Percentiles rank a stretch among this genome's conserved stretches.
Evolutionary conservation across 768 basidiomycete species (phyloP).

Genomic region (Ramaria sp.): DNA sequence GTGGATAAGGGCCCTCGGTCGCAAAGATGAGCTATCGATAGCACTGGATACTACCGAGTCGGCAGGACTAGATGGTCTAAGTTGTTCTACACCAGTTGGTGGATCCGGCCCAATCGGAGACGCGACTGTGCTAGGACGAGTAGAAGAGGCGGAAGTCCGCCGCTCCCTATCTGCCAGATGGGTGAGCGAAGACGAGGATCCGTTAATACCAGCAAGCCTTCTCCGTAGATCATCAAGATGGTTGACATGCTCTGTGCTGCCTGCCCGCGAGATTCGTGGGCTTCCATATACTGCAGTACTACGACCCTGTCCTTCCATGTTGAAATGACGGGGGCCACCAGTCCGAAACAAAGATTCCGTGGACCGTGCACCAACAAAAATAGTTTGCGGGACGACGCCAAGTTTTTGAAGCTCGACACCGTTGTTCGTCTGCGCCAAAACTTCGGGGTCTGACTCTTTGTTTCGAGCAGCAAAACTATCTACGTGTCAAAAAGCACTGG

Average conservation of each 20-base stretch:
- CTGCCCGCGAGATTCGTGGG: constrained; percentile 34
- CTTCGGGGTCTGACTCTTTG: constrained; percentile 51
- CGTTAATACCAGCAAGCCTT: constrained; percentile 64
- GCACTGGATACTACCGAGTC: constrained; percentile 66
- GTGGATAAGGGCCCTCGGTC: constrained; percentile 51
- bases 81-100: constrained; percentile 29
- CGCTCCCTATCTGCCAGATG: constrained; percentile 35
- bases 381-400: constrained; percentile 81
- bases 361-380: constrained; percentile 51
- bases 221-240: constrained; percentile 74
- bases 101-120: constrained; percentile 17
- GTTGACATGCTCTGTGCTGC: constrained; percentile 43
- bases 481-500: constrained; percentile 1
- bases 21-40: constrained; percentile 51
- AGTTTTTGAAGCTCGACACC: constrained; percentile 79
- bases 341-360: constrained; percentile 5
- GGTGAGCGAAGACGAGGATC: constrained; percentile 54
- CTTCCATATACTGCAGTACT: constrained; percentile 34
- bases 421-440: constrained; percentile 47
- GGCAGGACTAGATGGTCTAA: constrained; percentile 62
- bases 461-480: constrained; percentile 58
- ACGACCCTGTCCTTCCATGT: background rate
- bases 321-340: background rate
- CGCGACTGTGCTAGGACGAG: constrained; percentile 19
- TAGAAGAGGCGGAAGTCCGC: constrained; percentile 32